Base-by-base conservation (phyloP, 306 rosid genomes). In the Pachyrhizus erosus region DNA sequence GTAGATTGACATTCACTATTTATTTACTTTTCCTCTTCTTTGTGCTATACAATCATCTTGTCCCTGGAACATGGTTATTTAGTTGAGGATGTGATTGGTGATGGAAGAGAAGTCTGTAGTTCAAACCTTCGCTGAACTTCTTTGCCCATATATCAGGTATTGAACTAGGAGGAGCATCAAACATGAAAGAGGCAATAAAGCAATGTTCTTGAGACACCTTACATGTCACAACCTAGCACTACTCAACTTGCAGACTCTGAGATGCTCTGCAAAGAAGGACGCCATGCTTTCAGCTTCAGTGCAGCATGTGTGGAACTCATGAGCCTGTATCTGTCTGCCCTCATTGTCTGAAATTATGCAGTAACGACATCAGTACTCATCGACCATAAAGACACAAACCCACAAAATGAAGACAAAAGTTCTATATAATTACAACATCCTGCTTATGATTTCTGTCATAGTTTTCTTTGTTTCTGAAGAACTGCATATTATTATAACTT, bases 181-280 rank as follows among this genome's bases (percentile, higher is more conserved):
- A 81, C 76, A 75, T 82, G 75, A 80, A 80, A 64, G 81, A 70
- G 84, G 86, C 79, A 86, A 49, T 70, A 61, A 57, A 71, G 68
- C 73, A 31, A 80, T 55, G 78, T 79, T 79, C n/a, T 54, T 40
- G 64, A 49, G 69, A 18, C 65, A 70, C 64, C 60, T 51, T 71
- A 72, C 69, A 51, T 33, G 78, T 24, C 67, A 73, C 87, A 76
- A 57, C 42, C 21, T 17, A 48, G 73, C 80, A 43, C 58, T 43
- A 70, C 43, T 89, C 87, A 93, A 76, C 83, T 89, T 0, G 45
- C 67, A 49, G 87, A 91, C 84, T 96, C 99, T 13, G 93, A 88
- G 85, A 96, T 96, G 91, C 98, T 93, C 77, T 92, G 96, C 37
- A 96, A 86, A 5, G 94, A 91, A 34, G 99, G 99, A 43, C 91